phyloP scores from a whole-genome alignment of 768 basidiomycete genomes.

The Leccinum boreale region DNA sequence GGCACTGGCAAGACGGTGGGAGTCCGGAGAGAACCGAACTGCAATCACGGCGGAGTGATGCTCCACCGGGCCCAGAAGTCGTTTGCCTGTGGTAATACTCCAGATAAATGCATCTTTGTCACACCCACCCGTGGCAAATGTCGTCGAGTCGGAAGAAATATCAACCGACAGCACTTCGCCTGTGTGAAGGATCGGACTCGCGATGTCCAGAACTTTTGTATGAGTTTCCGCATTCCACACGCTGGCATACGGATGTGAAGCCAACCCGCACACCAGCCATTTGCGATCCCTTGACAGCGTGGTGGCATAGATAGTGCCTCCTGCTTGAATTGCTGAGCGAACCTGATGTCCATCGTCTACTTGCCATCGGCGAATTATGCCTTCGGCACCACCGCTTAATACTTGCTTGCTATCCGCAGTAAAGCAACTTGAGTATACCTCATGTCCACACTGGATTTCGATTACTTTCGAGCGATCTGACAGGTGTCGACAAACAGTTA shows the following conservation, averaged over 20 bases:
- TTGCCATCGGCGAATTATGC: too few relatives aligned
- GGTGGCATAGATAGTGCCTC: too few relatives aligned
- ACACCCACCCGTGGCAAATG: neutral
- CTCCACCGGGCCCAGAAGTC: neutral
- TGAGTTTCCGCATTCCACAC: neutral
- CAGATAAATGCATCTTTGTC: too few relatives aligned
- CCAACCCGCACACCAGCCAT: too few relatives aligned
- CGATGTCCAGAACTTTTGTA: neutral
- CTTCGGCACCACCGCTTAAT: too few relatives aligned
- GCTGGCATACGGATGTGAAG: too few relatives aligned
- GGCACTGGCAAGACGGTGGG: too few relatives aligned
- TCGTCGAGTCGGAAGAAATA: neutral
- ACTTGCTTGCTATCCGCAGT: neutral
- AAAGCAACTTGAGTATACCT: neutral
- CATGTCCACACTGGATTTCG: neutral
- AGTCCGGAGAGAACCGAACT: neutral
- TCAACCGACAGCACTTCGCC: neutral
- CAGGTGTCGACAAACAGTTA: too few relatives aligned
- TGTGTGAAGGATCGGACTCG: neutral
- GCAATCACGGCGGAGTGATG: neutral
- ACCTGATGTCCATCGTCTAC: neutral
- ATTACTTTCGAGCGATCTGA: too few relatives aligned
- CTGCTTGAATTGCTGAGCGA: neutral
- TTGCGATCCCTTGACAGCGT: too few relatives aligned
- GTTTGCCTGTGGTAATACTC: too few relatives aligned